These are phyloP conservation scores for Picea abies DNA, from an alignment of 83 land plant species.

Conservation along the genomic window DNA sequence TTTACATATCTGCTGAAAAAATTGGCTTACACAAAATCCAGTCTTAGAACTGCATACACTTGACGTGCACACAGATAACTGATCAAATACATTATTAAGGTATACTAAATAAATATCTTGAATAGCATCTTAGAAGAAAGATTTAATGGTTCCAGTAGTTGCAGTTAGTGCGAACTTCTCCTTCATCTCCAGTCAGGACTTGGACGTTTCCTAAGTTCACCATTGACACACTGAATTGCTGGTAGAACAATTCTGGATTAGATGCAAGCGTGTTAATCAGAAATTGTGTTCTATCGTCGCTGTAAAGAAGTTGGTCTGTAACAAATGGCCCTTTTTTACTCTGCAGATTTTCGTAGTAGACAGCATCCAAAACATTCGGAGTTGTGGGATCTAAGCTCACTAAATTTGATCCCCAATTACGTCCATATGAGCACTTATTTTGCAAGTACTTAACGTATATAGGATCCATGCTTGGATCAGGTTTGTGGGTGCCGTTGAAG, in stretches of 20 bases:
- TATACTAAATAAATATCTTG: too few relatives aligned
- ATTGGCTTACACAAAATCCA: too few relatives aligned
- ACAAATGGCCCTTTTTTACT: conserved; percentile 40
- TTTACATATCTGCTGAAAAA: too few relatives aligned
- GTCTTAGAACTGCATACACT: too few relatives aligned
- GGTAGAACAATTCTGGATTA: conserved; percentile 32
- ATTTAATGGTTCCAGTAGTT: conserved; percentile 3
- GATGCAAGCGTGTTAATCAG: conserved; percentile 36
- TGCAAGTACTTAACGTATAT: conserved; percentile 27
- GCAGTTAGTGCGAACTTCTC: conserved; percentile 55
- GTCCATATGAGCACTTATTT: conserved; percentile 27
- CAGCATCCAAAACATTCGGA: conserved; percentile 38
- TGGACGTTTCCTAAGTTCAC: conserved; percentile 42
- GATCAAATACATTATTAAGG: too few relatives aligned
- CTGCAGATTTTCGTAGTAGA: conserved; percentile 48
- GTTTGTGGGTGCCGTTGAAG: conserved; percentile 35
- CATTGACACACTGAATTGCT: conserved; percentile 64
- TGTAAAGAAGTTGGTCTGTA: conserved; percentile 42
- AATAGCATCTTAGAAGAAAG: too few relatives aligned
- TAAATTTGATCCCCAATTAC: neutral
- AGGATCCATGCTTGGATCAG: conserved; percentile 41
- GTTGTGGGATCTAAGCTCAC: conserved; percentile 51
- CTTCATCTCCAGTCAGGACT: conserved; percentile 35
- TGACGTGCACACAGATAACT: too few relatives aligned
- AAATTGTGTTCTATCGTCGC: conserved; percentile 35